These are phyloP conservation scores for Telfairia occidentalis DNA, from an alignment of 331 rosid genomes.

Conservation along the genomic window DNA sequence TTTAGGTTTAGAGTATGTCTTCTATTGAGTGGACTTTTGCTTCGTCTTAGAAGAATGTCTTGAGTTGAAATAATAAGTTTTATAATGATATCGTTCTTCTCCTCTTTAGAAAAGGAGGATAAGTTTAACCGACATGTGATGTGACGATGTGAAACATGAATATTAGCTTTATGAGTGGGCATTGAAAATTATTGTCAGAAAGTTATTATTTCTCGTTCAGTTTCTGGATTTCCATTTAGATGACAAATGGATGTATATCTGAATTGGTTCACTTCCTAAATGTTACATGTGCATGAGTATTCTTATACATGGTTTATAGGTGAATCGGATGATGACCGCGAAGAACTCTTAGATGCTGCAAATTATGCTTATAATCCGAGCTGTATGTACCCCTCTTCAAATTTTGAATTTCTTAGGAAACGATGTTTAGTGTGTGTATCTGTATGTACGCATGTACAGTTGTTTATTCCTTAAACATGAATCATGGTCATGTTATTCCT, in stretches of 20 bases:
- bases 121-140: neutral
- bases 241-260: neutral
- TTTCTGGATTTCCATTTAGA: neutral
- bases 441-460: neutral
- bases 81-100: neutral
- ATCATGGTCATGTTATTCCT: neutral
- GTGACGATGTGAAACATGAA: neutral
- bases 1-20: neutral
- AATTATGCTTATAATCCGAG: constrained; percentile 53
- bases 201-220: neutral
- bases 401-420: neutral
- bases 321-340: constrained; percentile 59
- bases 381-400: constrained; percentile 38
- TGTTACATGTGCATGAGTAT: neutral
- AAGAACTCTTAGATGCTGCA: constrained; percentile 66
- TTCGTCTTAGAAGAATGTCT: neutral
- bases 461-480: neutral
- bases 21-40: neutral
- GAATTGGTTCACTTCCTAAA: neutral
- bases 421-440: neutral
- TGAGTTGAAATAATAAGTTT: neutral
- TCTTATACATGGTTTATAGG: constrained; percentile 37
- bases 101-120: neutral
- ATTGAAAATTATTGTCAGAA: neutral
- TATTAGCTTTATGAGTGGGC: neutral